Base-by-base conservation (phyloP, 2,329 filamentous ascomycete genomes). In the Diaporthe eres region DNA sequence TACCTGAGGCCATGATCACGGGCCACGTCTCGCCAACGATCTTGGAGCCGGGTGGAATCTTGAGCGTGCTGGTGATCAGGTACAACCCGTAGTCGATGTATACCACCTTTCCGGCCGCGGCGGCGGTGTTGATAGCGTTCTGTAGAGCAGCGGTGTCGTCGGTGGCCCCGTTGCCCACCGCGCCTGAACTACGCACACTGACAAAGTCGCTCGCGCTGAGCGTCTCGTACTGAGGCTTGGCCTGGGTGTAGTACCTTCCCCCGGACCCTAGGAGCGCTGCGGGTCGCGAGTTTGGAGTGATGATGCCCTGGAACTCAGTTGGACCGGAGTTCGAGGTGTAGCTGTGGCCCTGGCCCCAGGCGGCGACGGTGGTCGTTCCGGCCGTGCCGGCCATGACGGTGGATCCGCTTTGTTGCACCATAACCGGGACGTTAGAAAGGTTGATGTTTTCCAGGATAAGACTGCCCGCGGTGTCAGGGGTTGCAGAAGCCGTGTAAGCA, bases 181-280 rank as follows among this genome's bases (percentile, higher is more conserved):
- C 82, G 19, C 82, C 82, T 1, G 75, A 75, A 0, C 79, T 77
- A 63, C 85, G 84, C 58, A 82, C 85, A 57, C 84, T 86, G 80
- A 94, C 84, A 81, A 96, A 93, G 39, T 88, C 86, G 9, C 86
- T 87, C 8, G 88, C 88, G 1, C 89, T 82, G 7, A 91, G 82
- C 39, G 84, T 83, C 79, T 92, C 89, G 81, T 95, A 96, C 79
- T 94, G 91, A 22, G 94, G 94, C 87, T 94, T 94, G 77, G 92
- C 92, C 63, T 91, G 90, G 78, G 93, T 87, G 77, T 89, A 91
- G 78, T 90, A 92, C 7, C 85, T 82, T 19, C 81, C 82, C 44
- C 82, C 80, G 47, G 86, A 85, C 17, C 74, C 76, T 12, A 93
- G 84, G 10, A 95, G 90, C 7, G 84, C 82, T 2, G 85, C 82